phyloP scores from a whole-genome alignment of 2,329 filamentous ascomycete genomes.

The Aspergillus candidus region DNA sequence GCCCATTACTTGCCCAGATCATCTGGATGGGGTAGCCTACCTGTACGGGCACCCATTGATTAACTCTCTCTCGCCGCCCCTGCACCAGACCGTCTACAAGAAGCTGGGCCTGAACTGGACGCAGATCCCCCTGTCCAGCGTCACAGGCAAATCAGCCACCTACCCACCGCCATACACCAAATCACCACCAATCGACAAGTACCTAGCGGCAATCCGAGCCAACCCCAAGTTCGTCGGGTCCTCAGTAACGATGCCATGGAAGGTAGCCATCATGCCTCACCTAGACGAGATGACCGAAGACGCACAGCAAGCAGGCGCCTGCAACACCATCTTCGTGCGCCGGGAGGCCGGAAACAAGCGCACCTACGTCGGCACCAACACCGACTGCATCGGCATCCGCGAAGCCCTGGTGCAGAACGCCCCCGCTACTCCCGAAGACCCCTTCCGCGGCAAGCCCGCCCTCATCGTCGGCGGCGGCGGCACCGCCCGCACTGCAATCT shows the following conservation, averaged over 20 bases:
- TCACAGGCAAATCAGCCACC: conserved; percentile 22
- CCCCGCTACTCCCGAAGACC: conserved; percentile 7
- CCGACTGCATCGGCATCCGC: conserved; percentile 71
- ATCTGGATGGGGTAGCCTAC: conserved; percentile 48
- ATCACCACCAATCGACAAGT: conserved; percentile 31
- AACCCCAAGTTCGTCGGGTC: conserved; percentile 51
- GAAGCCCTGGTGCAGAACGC: conserved; percentile 61
- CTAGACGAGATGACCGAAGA: conserved; percentile 69
- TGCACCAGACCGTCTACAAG: conserved; percentile 51
- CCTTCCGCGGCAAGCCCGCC: conserved; percentile 51
- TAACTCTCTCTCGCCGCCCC: conserved; percentile 51
- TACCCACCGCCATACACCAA: conserved; percentile 31
- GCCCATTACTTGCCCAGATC: conserved; percentile 24
- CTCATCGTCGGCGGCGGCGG: conserved; percentile 73
- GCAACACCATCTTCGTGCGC: conserved; percentile 70
- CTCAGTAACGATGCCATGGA: conserved; percentile 78
- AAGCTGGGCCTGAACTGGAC: conserved; percentile 48
- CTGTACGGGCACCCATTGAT: conserved; percentile 53
- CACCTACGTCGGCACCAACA: conserved; percentile 67
- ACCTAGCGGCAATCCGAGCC: conserved; percentile 29
- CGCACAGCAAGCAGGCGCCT: conserved; percentile 66
- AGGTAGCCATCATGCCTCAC: conserved; percentile 67
- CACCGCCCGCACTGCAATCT: conserved; percentile 70
- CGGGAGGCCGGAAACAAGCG: conserved; percentile 39
- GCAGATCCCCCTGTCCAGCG: conserved; percentile 43